Evolutionary conservation across 208 protist species (phyloP).

Genomic region (Novymonas esmeraldas): DNA sequence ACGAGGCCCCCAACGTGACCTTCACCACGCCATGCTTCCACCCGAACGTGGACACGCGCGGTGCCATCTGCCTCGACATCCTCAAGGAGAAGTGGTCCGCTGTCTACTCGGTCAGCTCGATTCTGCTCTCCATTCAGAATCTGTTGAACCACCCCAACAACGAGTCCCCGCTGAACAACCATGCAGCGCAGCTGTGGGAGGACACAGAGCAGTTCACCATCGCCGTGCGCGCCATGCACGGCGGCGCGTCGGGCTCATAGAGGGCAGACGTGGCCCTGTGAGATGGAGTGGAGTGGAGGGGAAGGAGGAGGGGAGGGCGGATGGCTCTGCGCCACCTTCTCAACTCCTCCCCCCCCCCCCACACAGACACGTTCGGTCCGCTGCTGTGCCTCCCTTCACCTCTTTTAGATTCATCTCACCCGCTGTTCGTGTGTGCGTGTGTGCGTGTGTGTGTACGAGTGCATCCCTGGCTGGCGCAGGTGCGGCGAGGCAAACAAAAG

Average conservation of each 20-base stretch:
- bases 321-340: too few relatives aligned
- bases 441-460: too few relatives aligned
- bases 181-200: slow-evolving; percentile 93
- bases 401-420: not conserved
- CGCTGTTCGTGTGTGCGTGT: not conserved
- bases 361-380: not conserved
- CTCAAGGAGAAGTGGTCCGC: slow-evolving; percentile 98
- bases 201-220: slow-evolving; percentile 70
- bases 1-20: slow-evolving; percentile 90
- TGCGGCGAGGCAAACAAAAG: too few relatives aligned
- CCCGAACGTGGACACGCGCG: slow-evolving; percentile 94
- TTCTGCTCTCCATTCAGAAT: slow-evolving; percentile 96
- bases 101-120: slow-evolving; percentile 93
- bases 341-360: not conserved
- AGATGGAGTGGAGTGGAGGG: not conserved
- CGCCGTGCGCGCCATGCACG: slow-evolving; percentile 64
- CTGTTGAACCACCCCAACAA: slow-evolving; percentile 97
- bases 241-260: slow-evolving; percentile 12
- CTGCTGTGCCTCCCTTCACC: not conserved
- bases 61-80: slow-evolving; percentile 97
- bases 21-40: slow-evolving; percentile 96
- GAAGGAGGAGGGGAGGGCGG: too few relatives aligned
- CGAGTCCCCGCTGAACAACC: slow-evolving; percentile 94
- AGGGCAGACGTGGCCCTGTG: not conserved
- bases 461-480: not conserved